Conservation (phyloP, 2,329 filamentous ascomycete species). For the Lasiodiplodia citricola region DNA sequence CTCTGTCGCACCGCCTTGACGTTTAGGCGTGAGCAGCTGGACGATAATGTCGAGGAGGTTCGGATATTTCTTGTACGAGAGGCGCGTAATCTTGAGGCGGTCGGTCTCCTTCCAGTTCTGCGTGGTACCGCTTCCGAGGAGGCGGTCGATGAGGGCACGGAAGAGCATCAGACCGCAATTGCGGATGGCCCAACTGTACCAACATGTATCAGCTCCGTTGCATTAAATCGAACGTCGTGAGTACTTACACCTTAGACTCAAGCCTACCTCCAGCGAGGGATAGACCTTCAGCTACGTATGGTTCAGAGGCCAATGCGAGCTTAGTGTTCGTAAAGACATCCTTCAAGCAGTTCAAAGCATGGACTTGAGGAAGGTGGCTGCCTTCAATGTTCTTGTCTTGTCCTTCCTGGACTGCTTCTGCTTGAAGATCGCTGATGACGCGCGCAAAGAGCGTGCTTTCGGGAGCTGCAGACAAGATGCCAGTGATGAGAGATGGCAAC, state of each 20-base stretch:
- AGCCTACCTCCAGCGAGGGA: slow-evolving; percentile 81
- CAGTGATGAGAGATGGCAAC: slow-evolving; percentile 84
- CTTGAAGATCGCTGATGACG: slow-evolving; percentile 67
- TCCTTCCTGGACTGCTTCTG: slow-evolving; percentile 62
- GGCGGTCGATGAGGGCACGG: slow-evolving; percentile 78
- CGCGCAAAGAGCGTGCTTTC: slow-evolving; percentile 62
- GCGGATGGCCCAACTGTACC: slow-evolving; percentile 80
- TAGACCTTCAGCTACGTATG: slow-evolving; percentile 74
- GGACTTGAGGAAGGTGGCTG: slow-evolving; percentile 80
- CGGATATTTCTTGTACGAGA: slow-evolving; percentile 73
- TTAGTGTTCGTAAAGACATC: slow-evolving; percentile 87
- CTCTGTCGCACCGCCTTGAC: slow-evolving; percentile 25
- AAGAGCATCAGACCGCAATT: slow-evolving; percentile 93
- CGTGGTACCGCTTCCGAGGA: slow-evolving; percentile 43
- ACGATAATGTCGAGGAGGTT: slow-evolving; percentile 68
- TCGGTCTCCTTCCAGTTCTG: slow-evolving; percentile 62
- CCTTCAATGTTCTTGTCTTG: slow-evolving; percentile 56
- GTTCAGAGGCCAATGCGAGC: slow-evolving; percentile 74
- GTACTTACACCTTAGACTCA: slow-evolving; percentile 72
- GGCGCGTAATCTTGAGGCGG: slow-evolving; percentile 53
- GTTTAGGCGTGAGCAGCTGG: slow-evolving; percentile 57
- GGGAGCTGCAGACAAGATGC: slow-evolving; percentile 73
- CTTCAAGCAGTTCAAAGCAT: slow-evolving; percentile 91
- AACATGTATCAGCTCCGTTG: not conserved
- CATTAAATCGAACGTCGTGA: slow-evolving; percentile 4